Evolutionary conservation across 2,329 filamentous ascomycete species (phyloP), one percentile per base, ranked within the genome.

Genomic region (Dendryphion nanum): DNA sequence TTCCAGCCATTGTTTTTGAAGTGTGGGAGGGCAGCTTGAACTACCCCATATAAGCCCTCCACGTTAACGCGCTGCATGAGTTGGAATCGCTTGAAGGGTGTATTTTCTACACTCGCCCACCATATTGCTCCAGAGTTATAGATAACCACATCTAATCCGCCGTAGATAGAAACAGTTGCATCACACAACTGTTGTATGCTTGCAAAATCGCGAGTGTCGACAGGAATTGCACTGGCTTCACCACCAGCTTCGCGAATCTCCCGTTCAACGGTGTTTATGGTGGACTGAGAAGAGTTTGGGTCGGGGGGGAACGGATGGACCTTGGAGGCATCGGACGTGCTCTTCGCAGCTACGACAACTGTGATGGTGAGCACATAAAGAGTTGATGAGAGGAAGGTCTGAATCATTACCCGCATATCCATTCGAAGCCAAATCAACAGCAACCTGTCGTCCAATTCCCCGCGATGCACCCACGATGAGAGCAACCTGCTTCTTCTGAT

Each of bases 111-210:
- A 2, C 83, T 77, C 0, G 83, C 78, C 86, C 87, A 91, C 83
- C 84, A 93, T 49, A 94, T 89, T 3, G 88, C 88, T 28, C 88
- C 88, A 0, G 83, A 82, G 61, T 93, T 94, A 71, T 94, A 94
- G 33, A 93, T 64, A 2, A 94, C 67, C 1, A 85, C 83, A 58
- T 93, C 86, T 3, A 94, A 70, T 16, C 76, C 77, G 30, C 75
- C 74, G 52, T 85, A 83, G 4, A 63, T 70, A 53, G 68, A 47
- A 4, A 85, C 66, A 0, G 82, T 82, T 38, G 74, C 62, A 16
- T 75, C 60, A 3, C 90, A 68, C 28, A 91, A 72, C 6, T 60
- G 52, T 35, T 82, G 64, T 18, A 90, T 73, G 61, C 79, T 82
- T 6, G 72, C 67, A n/a, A 73, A 72, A 50, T 80, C 72, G 36